phyloP scores from a whole-genome alignment of 2,329 filamentous ascomycete genomes.

The Sporothrix inflata region DNA sequence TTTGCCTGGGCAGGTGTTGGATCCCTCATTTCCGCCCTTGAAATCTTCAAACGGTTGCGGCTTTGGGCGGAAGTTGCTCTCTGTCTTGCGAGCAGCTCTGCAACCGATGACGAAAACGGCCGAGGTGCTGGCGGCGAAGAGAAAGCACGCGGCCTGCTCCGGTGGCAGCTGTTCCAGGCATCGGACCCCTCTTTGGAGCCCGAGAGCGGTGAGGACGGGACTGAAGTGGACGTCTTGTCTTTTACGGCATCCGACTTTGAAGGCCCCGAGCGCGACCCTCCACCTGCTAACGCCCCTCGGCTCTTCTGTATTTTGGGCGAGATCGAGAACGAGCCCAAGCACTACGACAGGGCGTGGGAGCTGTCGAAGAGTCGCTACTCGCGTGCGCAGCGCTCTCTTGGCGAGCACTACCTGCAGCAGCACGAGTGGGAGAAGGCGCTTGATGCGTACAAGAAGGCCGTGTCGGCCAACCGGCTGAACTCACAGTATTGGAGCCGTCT shows the following conservation, averaged over 20 bases:
- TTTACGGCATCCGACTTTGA: slow-evolving; percentile 58
- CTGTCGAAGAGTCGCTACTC: slow-evolving; percentile 80
- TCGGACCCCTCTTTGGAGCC: slow-evolving; percentile 45
- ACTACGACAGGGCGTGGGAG: slow-evolving; percentile 88
- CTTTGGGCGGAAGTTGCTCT: slow-evolving; percentile 95
- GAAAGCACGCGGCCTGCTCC: slow-evolving; percentile 76
- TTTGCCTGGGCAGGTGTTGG: slow-evolving; percentile 90
- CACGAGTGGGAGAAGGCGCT: slow-evolving; percentile 71
- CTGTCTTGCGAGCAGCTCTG: slow-evolving; percentile 70
- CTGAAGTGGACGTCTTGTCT: slow-evolving; percentile 58
- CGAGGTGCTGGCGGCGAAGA: slow-evolving; percentile 68
- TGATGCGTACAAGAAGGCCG: slow-evolving; percentile 76
- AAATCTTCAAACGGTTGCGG: slow-evolving; percentile 91
- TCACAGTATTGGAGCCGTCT: slow-evolving; percentile 86
- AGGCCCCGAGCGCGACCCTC: slow-evolving; percentile 69
- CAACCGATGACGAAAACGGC: slow-evolving; percentile 60
- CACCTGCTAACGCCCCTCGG: slow-evolving; percentile 81
- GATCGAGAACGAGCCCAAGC: slow-evolving; percentile 70
- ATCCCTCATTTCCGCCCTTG: slow-evolving; percentile 84
- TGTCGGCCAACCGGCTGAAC: slow-evolving; percentile 79
- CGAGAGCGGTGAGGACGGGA: slow-evolving; percentile 51
- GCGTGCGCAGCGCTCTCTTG: slow-evolving; percentile 84
- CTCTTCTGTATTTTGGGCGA: slow-evolving; percentile 94
- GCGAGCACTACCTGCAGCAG: slow-evolving; percentile 71
- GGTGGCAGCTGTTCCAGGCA: slow-evolving; percentile 76